Evolutionary conservation across 176 grass and related monocot species (phyloP).

Genomic region (Eleusine indica): DNA sequence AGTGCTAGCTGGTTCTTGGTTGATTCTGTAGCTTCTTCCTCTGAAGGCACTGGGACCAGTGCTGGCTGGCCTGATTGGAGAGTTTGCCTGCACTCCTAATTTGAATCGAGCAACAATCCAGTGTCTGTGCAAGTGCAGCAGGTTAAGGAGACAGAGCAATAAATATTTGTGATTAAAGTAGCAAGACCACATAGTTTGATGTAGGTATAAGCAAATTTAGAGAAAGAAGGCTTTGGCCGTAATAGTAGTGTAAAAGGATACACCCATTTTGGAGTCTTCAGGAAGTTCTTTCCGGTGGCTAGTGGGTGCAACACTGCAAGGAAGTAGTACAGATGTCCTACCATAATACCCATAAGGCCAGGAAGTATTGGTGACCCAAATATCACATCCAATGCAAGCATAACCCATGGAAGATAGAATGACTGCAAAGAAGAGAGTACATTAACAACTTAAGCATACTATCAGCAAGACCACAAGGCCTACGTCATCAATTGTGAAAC

Average conservation of each 20-base stretch:
- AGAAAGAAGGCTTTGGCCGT: constrained; percentile 26
- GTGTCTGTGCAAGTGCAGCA: constrained; percentile 67
- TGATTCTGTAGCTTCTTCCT: constrained; percentile 47
- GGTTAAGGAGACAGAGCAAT: constrained; percentile 58
- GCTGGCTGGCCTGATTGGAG: constrained; percentile 34
- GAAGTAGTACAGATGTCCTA: constrained; percentile 96
- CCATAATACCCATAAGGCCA: constrained; percentile 76
- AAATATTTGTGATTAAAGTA: constrained; percentile 7
- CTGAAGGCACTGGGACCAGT: constrained; percentile 56
- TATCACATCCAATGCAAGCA: constrained; percentile 86
- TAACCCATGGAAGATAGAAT: constrained; percentile 98
- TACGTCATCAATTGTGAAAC: neutral
- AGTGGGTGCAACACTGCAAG: constrained; percentile 82
- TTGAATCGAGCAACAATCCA: constrained; percentile 72
- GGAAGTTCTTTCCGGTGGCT: constrained; percentile 72
- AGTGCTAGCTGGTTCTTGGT: constrained; percentile 13
- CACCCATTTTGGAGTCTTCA: constrained; percentile 93
- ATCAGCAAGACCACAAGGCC: neutral
- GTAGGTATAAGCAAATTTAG: constrained; percentile 13
- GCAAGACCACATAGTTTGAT: constrained; percentile 10
- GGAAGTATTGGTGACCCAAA: constrained; percentile 72
- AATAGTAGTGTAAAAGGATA: constrained; percentile 66
- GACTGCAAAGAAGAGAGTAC: constrained; percentile 56
- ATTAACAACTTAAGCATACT: neutral
- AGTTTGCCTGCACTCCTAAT: constrained; percentile 58